Evolutionary conservation across 164 flowering plant species (phyloP), one percentile per base, ranked within the genome.

Genomic region (Litsea cubeba): DNA sequence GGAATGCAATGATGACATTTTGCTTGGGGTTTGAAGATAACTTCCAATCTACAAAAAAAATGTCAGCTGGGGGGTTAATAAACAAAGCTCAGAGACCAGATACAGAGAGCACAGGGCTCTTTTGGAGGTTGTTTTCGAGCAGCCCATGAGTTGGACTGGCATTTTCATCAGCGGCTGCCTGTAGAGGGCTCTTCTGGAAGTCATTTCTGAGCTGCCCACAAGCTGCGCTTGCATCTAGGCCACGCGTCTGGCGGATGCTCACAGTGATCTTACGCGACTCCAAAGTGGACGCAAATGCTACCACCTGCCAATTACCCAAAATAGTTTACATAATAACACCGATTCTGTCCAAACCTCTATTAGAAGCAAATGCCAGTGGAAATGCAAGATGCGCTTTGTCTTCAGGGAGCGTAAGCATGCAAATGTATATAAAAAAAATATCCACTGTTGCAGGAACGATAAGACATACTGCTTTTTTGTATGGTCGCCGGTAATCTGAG

Each of bases 91-190:
- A 66, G 54, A 25, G 25, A 25, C 50, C 26, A 4, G 49, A 18
- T 3, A 17, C 70, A 24, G 70, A 64, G 3, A 51, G 70, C 8
- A 93, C 73, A 71, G 99, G 99, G 64, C 68, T 84, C 85, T 92
- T 90, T 80, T 92, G 98, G 80, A 86, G 89, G 75, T 93, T 79
- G 70, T 93, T 92, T 74, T 97, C 84, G 26, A 95, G 88, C 84
- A 92, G 98, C 62, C 99, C 98, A 78, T 97, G 93, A 70, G 97
- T 95, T 25, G 99, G 94, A 84, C 86, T 89, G 35, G 97, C 98
- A 81, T 95, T 98, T 30, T 68, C 25, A 32, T 32, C 24, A 6
- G 51, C 28, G 1, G 4, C 65, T 32, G 71, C 71, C 2, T 30
- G 51, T 18, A 93, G 74, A 71, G 99, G 99, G 65, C 65, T 85